Percentiles rank a stretch among this genome's conserved stretches.
Conservation (phyloP, 345 rosid species). For the Fremontodendron californicum region DNA sequence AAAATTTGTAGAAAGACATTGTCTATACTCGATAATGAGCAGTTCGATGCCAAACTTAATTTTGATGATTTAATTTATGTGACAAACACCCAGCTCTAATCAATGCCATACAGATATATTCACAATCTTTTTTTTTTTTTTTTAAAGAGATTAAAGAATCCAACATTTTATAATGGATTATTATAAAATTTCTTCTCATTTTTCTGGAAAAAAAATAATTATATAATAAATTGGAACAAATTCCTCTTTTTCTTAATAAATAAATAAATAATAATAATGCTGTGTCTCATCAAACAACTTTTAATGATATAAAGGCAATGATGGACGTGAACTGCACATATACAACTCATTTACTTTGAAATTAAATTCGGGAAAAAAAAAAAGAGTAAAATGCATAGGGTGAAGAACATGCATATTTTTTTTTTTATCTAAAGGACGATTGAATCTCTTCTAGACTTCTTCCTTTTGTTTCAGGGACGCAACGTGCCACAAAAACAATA, state of each 20-base stretch:
- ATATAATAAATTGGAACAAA: not conserved
- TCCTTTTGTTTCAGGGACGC: slow-evolving; percentile 76
- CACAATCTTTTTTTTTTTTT: too few species aligned
- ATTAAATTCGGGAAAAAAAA: not conserved
- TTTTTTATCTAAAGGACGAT: slow-evolving; percentile 57
- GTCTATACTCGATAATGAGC: not conserved
- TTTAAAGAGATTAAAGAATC: too few species aligned
- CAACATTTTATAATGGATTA: not conserved
- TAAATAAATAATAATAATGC: too few species aligned
- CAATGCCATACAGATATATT: too few species aligned
- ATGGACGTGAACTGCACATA: not conserved
- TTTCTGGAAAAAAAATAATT: not conserved
- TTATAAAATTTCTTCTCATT: not conserved
- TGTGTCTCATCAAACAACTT: not conserved
- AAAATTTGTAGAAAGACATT: not conserved
- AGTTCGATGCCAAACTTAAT: not conserved
- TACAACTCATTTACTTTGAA: not conserved
- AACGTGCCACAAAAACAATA: slow-evolving; percentile 37
- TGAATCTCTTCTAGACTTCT: slow-evolving; percentile 73
- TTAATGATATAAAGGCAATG: not conserved
- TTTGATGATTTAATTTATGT: not conserved
- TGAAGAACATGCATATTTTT: too few species aligned
- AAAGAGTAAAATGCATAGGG: not conserved
- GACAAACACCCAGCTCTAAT: too few species aligned
- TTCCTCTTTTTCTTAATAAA: too few species aligned